A percentile compares a stretch with the other conserved stretches of the same genome.
phyloP scores from a whole-genome alignment of 305 asterid species.

The Fraxinus dipetala region DNA sequence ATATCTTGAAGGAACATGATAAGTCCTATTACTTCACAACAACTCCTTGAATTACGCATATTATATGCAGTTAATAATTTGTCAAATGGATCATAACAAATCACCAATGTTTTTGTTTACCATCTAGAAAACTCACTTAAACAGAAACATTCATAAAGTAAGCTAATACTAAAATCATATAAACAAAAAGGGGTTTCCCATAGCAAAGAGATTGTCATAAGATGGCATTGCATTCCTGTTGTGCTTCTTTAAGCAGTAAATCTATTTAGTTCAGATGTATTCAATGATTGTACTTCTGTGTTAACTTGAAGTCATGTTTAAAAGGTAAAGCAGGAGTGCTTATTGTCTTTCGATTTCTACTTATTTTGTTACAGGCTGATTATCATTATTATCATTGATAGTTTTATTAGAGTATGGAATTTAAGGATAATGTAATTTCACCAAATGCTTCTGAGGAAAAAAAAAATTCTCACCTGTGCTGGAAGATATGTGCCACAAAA shows the following conservation, averaged over 20 bases:
- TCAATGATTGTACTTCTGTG: not conserved
- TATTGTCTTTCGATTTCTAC: not conserved
- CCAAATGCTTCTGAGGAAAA: conserved; percentile 44
- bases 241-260: not conserved
- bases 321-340: conserved; percentile 1
- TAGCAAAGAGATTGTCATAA: not conserved
- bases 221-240: not conserved
- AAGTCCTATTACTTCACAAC: not conserved
- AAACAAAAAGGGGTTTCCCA: conserved; percentile 8
- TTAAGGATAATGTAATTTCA: not conserved
- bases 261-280: not conserved
- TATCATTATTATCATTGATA: not conserved
- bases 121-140: not conserved
- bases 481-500: conserved; percentile 93
- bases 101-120: not conserved
- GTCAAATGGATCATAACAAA: not conserved
- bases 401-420: not conserved
- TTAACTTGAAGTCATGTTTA: not conserved
- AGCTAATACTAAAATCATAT: not conserved
- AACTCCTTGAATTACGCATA: not conserved
- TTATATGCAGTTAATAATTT: not conserved
- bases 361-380: not conserved
- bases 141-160: not conserved
- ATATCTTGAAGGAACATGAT: not conserved
- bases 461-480: conserved; percentile 82